Percentiles rank a stretch among this genome's conserved stretches.
Conservation (phyloP, 176 grass and related monocot genomes). For the Oryza meridionalis region DNA sequence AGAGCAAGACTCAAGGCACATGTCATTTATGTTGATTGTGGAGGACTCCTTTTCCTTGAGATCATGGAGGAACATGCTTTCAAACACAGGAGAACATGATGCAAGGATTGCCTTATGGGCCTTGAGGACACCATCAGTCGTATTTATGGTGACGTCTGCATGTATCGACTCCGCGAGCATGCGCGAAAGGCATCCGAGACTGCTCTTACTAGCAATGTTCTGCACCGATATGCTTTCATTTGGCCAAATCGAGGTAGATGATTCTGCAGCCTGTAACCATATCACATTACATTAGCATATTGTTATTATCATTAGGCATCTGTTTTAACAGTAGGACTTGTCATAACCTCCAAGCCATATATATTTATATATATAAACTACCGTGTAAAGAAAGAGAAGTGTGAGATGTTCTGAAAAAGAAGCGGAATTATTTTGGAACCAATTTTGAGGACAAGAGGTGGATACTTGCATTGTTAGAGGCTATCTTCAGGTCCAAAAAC, state of each 20-base stretch:
- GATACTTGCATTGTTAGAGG: constrained; percentile 62
- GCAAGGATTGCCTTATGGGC: constrained; percentile 83
- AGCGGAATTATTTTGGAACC: not conserved
- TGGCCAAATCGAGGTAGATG: constrained; percentile 57
- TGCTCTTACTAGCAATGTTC: constrained; percentile 60
- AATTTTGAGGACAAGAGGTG: not conserved
- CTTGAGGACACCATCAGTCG: constrained; percentile 62
- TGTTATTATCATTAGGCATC: not conserved
- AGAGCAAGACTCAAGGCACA: constrained; percentile 67
- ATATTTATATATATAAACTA: too few relatives aligned
- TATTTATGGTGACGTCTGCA: constrained; percentile 76
- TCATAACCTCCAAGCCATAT: not conserved
- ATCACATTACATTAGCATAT: constrained; percentile 3
- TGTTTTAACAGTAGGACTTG: not conserved
- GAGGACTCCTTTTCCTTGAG: constrained; percentile 76
- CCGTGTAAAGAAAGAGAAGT: not conserved
- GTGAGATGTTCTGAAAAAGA: not conserved
- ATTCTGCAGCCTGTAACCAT: constrained; percentile 54
- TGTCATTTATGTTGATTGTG: constrained; percentile 63
- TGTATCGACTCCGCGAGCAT: constrained; percentile 84
- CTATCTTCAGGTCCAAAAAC: constrained; percentile 85
- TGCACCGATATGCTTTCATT: constrained; percentile 52
- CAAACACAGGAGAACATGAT: constrained; percentile 67
- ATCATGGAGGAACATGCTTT: constrained; percentile 88
- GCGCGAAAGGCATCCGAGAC: constrained; percentile 64